These are phyloP conservation scores for Nemania sp. DNA, from an alignment of 2,329 filamentous ascomycete genomes.

Conservation along the genomic window DNA sequence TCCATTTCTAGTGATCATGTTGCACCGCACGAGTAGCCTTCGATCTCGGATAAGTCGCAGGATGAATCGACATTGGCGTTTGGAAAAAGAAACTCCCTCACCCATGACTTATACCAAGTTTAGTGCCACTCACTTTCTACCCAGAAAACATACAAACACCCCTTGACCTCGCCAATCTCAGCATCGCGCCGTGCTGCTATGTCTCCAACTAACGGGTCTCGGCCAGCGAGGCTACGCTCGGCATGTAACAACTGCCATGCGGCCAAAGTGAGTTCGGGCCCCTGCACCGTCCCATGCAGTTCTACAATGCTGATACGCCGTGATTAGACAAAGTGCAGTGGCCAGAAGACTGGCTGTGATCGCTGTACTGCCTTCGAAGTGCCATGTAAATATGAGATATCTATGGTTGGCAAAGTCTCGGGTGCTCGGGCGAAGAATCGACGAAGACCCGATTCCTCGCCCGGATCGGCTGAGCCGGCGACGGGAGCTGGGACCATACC, in stretches of 20 bases:
- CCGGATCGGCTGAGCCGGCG: neutral
- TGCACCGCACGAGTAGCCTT: too few relatives aligned
- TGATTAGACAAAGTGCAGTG: slow-evolving; percentile 2
- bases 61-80: neutral
- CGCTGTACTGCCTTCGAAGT: neutral
- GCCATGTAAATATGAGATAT: slow-evolving; percentile 1
- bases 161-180: neutral
- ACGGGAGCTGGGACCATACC: neutral
- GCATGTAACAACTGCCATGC: slow-evolving; percentile 1
- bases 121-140: neutral
- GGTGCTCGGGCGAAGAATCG: slow-evolving; percentile 1
- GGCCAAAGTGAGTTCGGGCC: neutral
- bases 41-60: too few relatives aligned
- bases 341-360: neutral
- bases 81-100: neutral
- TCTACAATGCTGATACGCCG: neutral
- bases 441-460: neutral
- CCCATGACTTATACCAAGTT: neutral
- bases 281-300: neutral
- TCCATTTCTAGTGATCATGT: too few relatives aligned
- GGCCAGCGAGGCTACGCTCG: neutral
- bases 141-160: neutral
- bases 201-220: neutral
- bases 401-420: neutral
- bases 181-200: neutral